Conservation (phyloP, 163 green algal species). For the Picocystis sp. region DNA sequence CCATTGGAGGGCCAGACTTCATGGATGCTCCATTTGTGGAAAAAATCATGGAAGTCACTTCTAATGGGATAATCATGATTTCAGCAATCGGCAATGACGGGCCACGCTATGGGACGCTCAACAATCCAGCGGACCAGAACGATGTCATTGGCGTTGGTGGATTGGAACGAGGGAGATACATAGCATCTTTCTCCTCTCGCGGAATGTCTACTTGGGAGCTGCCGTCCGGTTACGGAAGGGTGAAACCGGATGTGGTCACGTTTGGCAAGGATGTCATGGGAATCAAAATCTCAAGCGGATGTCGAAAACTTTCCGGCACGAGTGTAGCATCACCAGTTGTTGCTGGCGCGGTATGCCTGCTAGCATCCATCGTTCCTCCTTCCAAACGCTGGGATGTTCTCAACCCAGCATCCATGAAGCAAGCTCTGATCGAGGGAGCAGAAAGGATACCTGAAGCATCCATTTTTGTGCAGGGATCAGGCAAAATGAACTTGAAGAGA, state of each 20-base stretch:
- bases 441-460: slow-evolving; percentile 38
- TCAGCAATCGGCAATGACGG: slow-evolving; percentile 95
- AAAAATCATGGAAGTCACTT: slow-evolving; percentile 56
- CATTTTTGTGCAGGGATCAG: slow-evolving; percentile 71
- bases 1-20: slow-evolving; percentile 91
- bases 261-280: slow-evolving; percentile 80
- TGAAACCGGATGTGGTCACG: slow-evolving; percentile 89
- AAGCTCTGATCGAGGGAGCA: slow-evolving; percentile 84
- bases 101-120: slow-evolving; percentile 87
- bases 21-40: slow-evolving; percentile 91
- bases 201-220: slow-evolving; percentile 96
- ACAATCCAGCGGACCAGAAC: slow-evolving; percentile 95
- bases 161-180: slow-evolving; percentile 14
- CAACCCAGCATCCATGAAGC: slow-evolving; percentile 96
- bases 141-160: slow-evolving; percentile 94
- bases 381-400: slow-evolving; percentile 49
- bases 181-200: slow-evolving; percentile 73
- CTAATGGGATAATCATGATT: slow-evolving; percentile 63
- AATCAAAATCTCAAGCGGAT: slow-evolving; percentile 71
- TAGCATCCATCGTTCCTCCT: slow-evolving; percentile 33
- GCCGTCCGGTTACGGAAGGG: slow-evolving; percentile 42
- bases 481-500: slow-evolving; percentile 28
- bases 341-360: slow-evolving; percentile 68
- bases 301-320: slow-evolving; percentile 59
- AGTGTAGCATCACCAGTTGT: slow-evolving; percentile 88